Base-by-base conservation (phyloP, 768 basidiomycete genomes). In the Tylopilus sp. region DNA sequence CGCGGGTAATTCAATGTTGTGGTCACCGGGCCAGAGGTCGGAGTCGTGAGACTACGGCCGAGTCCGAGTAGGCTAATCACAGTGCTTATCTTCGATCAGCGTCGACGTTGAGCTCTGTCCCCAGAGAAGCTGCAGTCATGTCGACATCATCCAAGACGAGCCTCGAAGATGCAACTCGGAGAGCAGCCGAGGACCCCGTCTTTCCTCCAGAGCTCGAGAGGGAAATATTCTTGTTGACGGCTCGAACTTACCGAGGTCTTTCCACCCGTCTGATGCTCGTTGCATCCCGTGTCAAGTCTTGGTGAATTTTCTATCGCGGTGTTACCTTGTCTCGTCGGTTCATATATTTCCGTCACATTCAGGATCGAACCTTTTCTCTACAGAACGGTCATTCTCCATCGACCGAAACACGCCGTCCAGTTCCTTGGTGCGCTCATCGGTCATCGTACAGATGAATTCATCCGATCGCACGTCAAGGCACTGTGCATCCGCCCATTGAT, bases 301-400 rank as follows among this genome's bases (percentile, higher is more conserved):
- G 64, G 64, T 62, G 19, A 46, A 58, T 46, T 9, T 10, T 21
- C 42, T 7, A 4, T 42, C 26, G 12, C 9, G 14, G 25, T 53
- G 17, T 22, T 38, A 6, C n/a, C 5, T 21, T 28, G 25, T 36
- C 9, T 40, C 43, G 48, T 26, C 31, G 31, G 16, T 14, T 26
- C 40, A 42, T 10, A 9, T 6, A 12, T 19, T 4, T 14, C 28
- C 26, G 26, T 6, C 25, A 2, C 26, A n/a, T 26, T 11, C 48
- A 65, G 64, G 63, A 40, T 65, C n/a, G 58, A 65, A 42, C 45
- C 48, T 4, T 56, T 63, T 42, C 45, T 63, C 17, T 63, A 65
- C 42, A 52, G 53, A 36, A 65, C 50, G 7, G 48, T 60, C 54
- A 24, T 54, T n/a, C n/a, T 64, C 11, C 55, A 55, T 6, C 48